Evolutionary conservation across 2,329 filamentous ascomycete species (phyloP), one percentile per base, ranked within the genome.

Genomic region (Monilinia aucupariae): DNA sequence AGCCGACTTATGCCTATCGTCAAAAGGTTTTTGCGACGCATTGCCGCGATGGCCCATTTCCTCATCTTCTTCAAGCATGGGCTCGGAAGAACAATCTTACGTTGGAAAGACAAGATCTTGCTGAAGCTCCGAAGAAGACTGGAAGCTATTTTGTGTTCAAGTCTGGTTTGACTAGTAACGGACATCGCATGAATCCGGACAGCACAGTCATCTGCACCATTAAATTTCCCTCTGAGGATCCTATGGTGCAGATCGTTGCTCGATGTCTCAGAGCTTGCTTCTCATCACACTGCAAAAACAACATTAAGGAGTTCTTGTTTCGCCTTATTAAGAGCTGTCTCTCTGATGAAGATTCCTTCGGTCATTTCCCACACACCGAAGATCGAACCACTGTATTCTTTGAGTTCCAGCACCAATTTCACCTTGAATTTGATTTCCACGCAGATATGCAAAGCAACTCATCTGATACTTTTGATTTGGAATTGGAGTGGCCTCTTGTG

Each of bases 101-200:
- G 20, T 6, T 47, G 22, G 15, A 50, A n/a, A 50, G 45, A 8
- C 34, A 66, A 45, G 61, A 64, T 37, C 13, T 59, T 15, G 25
- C 53, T 17, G 64, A 70, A 45, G 37, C 27, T 2, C 32, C 41
- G 2, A 68, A 69, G 39, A 53, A 32, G 47, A 68, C 65, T 20
- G 71, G 71, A 2, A 65, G 69, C n/a, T 72, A 72, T 43, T 67
- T 67, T 32, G 63, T 72, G 25, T 72, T 72, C 62, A 66, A 66
- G 61, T 71, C 70, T 22, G 39, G 56, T 27, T 32, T 58, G 13
- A 64, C 58, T 50, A 58, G 59, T 41, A 41, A 30, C 30, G 61
- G 49, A 27, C 32, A n/a, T 41, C 59, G 50, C n/a, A 62, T 55
- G 32, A 67, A 65, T 32, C 62, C 63, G 6, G 49, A 62, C 15